A percentile compares a stretch with the other conserved stretches of the same genome.
phyloP scores from a whole-genome alignment of 257 asterid genomes.

The Fraxinus quadrangulata region DNA sequence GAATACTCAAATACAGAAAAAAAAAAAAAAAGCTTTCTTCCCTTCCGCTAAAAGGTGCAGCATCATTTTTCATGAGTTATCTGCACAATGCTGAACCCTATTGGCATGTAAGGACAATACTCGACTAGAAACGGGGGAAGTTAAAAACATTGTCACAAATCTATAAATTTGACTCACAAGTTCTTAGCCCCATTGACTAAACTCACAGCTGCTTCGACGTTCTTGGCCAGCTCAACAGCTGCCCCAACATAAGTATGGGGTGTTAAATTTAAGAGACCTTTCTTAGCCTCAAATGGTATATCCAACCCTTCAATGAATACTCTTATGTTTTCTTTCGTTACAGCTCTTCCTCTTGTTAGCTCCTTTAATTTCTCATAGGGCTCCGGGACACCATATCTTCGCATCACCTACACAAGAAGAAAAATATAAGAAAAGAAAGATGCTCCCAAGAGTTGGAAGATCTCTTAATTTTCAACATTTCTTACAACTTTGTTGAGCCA shows the following conservation, averaged over 20 bases:
- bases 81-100: not conserved
- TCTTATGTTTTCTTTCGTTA: conserved; percentile 44
- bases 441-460: not conserved
- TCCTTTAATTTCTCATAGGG: conserved; percentile 58
- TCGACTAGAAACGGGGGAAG: no score
- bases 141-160: not conserved
- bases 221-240: conserved; percentile 44
- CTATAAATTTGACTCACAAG: not conserved
- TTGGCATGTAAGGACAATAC: not conserved
- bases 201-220: conserved; percentile 27
- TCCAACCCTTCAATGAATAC: conserved; percentile 45
- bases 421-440: not conserved
- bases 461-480: not conserved
- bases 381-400: conserved; percentile 50
- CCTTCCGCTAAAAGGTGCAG: no score
- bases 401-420: conserved; percentile 37
- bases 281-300: conserved; percentile 43
- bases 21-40: no score
- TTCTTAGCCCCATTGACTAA: conserved; percentile 26
- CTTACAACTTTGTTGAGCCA: not conserved
- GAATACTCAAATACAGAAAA: not conserved
- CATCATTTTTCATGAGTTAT: not conserved
- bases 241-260: conserved; percentile 48
- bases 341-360: conserved; percentile 52
- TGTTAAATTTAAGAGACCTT: conserved; percentile 37